Conservation (phyloP, 306 rosid genomes). For the Trifolium repens region DNA sequence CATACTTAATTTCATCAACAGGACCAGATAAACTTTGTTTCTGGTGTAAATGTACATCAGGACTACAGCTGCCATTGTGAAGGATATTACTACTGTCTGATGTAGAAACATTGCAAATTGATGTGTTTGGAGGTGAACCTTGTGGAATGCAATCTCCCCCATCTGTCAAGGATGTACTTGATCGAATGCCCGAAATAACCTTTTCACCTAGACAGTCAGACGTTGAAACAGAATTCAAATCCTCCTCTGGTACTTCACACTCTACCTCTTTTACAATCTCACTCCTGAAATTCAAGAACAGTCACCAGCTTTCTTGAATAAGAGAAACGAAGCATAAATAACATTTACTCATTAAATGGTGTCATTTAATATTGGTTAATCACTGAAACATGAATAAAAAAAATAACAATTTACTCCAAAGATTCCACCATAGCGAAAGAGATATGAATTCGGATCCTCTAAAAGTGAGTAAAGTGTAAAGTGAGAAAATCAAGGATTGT, state of each 20-base stretch:
- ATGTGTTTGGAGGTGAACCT: slow-evolving; percentile 66
- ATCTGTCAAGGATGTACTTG: slow-evolving; percentile 70
- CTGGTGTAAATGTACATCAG: slow-evolving; percentile 65
- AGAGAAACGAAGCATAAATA: slow-evolving; percentile 3
- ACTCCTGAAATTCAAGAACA: slow-evolving; percentile 52
- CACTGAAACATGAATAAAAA: slow-evolving; percentile 20
- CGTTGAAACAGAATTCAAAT: slow-evolving; percentile 56
- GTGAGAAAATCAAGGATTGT: too few species aligned
- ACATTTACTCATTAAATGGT: slow-evolving; percentile 5
- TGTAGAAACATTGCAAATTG: slow-evolving; percentile 66
- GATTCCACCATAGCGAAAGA: slow-evolving; percentile 8
- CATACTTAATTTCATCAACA: slow-evolving; percentile 57
- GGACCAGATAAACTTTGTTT: slow-evolving; percentile 53
- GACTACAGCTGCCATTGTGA: slow-evolving; percentile 83
- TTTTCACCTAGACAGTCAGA: slow-evolving; percentile 57
- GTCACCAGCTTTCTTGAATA: slow-evolving; percentile 8
- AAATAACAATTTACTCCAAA: slow-evolving; percentile 11
- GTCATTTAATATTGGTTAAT: neutral
- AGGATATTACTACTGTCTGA: slow-evolving; percentile 72
- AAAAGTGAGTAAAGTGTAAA: too few species aligned
- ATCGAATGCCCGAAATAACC: slow-evolving; percentile 50
- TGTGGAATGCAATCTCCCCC: slow-evolving; percentile 65
- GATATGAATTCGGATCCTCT: too few species aligned
- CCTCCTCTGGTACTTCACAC: slow-evolving; percentile 47
- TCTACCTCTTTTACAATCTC: slow-evolving; percentile 51